phyloP scores from a whole-genome alignment of 2,329 filamentous ascomycete genomes.

The Pestalotiopsis sp. region DNA sequence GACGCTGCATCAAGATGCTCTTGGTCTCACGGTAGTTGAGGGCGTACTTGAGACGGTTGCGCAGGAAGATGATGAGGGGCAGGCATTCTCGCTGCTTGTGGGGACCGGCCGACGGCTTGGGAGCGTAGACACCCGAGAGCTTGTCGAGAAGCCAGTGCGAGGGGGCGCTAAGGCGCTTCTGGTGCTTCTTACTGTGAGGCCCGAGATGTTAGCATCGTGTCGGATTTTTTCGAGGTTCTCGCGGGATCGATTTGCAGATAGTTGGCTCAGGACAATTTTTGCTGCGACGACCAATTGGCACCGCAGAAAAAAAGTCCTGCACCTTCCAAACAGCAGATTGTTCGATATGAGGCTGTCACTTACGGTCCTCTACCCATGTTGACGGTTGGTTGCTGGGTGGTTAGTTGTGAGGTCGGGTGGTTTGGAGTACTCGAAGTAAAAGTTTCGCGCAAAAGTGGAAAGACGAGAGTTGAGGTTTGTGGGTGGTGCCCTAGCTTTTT shows the following conservation, averaged over 20 bases:
- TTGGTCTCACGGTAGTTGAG: slow-evolving; percentile 98
- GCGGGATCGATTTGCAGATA: neutral
- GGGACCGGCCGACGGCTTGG: slow-evolving; percentile 78
- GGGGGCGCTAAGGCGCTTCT: slow-evolving; percentile 99
- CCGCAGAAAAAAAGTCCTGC: neutral
- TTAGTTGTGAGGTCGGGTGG: slow-evolving; percentile 27
- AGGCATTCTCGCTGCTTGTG: slow-evolving; percentile 99
- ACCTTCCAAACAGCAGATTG: neutral
- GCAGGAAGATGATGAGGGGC: slow-evolving; percentile 98
- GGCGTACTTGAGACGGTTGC: slow-evolving; percentile 97
- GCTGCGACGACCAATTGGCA: neutral
- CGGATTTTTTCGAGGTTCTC: slow-evolving; percentile 19
- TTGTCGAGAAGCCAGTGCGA: slow-evolving; percentile 99
- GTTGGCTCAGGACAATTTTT: neutral
- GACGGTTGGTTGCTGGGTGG: slow-evolving; percentile 38
- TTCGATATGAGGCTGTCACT: slow-evolving; percentile 33
- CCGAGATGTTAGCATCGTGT: slow-evolving; percentile 31
- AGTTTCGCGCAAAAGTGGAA: slow-evolving; percentile 9
- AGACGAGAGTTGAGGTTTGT: slow-evolving; percentile 4
- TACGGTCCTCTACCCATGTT: slow-evolving; percentile 58
- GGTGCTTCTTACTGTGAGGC: slow-evolving; percentile 87
- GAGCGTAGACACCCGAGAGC: slow-evolving; percentile 87
- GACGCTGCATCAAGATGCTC: slow-evolving; percentile 98
- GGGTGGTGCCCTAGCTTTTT: slow-evolving; percentile 8
- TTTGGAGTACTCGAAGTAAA: slow-evolving; percentile 5